phyloP scores from a whole-genome alignment of 257 asterid species.

The Jasminum sambac region DNA sequence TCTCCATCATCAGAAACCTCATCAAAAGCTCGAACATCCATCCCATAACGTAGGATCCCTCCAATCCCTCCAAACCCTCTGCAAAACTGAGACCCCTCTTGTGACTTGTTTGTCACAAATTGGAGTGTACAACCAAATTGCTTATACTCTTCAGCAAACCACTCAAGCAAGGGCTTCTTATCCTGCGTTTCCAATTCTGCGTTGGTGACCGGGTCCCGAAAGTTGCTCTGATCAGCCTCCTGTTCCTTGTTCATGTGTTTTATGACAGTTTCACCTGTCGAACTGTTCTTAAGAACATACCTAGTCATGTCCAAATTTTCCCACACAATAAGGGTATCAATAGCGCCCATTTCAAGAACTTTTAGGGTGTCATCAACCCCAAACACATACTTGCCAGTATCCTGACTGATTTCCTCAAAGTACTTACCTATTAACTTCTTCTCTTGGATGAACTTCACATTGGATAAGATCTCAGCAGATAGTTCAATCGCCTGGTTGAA shows the following conservation, averaged over 20 bases:
- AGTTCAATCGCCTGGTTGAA: constrained; percentile 43
- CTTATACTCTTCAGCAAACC: constrained; percentile 36
- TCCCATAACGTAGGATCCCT: constrained; percentile 41
- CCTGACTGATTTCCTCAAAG: constrained; percentile 49
- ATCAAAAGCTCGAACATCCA: constrained; percentile 43
- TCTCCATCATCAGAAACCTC: constrained; percentile 38
- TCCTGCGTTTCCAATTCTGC: constrained; percentile 44
- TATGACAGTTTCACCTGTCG: constrained; percentile 29
- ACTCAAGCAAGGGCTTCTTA: constrained; percentile 34
- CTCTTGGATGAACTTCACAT: constrained; percentile 46
- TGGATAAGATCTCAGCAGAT: constrained; percentile 41
- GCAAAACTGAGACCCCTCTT: constrained; percentile 47
- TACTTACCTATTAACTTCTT: constrained; percentile 43
- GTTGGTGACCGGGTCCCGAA: constrained; percentile 36
- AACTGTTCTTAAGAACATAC: constrained; percentile 29
- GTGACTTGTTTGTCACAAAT: constrained; percentile 43
- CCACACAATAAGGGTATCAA: constrained; percentile 47
- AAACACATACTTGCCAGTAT: constrained; percentile 45
- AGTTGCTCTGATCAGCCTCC: constrained; percentile 37
- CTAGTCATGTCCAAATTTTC: constrained; percentile 41
- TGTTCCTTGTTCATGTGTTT: constrained; percentile 43
- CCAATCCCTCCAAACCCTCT: constrained; percentile 48
- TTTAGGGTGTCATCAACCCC: constrained; percentile 43
- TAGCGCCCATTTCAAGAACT: constrained; percentile 46
- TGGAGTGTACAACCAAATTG: constrained; percentile 41